A percentile compares a stretch with the other conserved stretches of the same genome.
These are phyloP conservation scores for Nakazawaea wickerhamii DNA, from an alignment of 805 yeast species.

Conservation along the genomic window DNA sequence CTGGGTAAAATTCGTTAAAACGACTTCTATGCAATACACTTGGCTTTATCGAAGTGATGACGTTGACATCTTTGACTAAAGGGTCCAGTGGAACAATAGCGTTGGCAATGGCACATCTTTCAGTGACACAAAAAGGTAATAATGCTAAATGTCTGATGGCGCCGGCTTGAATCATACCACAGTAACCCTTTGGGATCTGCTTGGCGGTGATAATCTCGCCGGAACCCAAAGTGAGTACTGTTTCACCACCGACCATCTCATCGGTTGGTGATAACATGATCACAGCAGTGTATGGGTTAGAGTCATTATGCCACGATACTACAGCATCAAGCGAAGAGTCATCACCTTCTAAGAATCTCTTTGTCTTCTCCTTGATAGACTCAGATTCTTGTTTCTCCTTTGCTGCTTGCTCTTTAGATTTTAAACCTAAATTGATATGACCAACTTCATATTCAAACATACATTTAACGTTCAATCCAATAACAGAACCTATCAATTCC, in stretches of 20 bases:
- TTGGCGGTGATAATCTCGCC: slow-evolving; percentile 18
- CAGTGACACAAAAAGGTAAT: slow-evolving; percentile 22
- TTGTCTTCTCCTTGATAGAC: slow-evolving; percentile 15
- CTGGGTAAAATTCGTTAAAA: slow-evolving; percentile 26
- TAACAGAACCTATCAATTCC: slow-evolving; percentile 32
- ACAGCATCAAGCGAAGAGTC: slow-evolving; percentile 30
- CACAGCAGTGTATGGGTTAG: slow-evolving; percentile 38
- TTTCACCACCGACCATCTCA: slow-evolving; percentile 40
- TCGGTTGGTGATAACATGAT: slow-evolving; percentile 38
- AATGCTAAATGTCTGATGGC: slow-evolving; percentile 23
- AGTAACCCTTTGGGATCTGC: slow-evolving; percentile 22
- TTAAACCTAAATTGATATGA: slow-evolving; percentile 32
- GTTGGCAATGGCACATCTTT: slow-evolving; percentile 27
- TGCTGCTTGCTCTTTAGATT: slow-evolving; percentile 23
- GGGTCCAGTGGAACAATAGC: slow-evolving; percentile 28
- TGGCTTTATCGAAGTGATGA: slow-evolving; percentile 28
- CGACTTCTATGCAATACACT: slow-evolving; percentile 22
- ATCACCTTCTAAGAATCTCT: slow-evolving; percentile 22
- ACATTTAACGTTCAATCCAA: slow-evolving; percentile 34
- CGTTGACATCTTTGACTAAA: slow-evolving; percentile 26
- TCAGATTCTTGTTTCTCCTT: not conserved
- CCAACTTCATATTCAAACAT: slow-evolving; percentile 37
- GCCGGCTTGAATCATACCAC: slow-evolving; percentile 22
- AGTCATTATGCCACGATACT: slow-evolving; percentile 38
- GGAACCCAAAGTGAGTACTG: slow-evolving; percentile 35